Evolutionary conservation across 139 green algal species (phyloP).

Genomic region (Chlorella vulgaris): DNA sequence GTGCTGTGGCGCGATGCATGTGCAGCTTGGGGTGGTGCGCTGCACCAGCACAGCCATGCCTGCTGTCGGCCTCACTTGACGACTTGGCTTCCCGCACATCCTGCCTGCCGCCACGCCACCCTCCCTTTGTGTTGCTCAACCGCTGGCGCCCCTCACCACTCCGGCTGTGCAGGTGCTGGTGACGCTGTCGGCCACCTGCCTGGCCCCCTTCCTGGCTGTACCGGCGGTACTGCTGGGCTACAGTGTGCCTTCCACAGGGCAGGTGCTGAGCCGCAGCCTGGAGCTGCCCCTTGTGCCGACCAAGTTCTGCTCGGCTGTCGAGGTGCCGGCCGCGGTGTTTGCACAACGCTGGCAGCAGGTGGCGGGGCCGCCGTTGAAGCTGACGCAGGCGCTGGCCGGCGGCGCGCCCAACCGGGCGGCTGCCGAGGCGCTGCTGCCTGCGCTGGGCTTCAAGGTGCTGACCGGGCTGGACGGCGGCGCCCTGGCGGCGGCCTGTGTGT

Average conservation of each 20-base stretch:
- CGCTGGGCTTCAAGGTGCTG: slow-evolving; percentile 44
- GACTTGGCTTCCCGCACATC: no score
- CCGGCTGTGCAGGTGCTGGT: slow-evolving; percentile 52
- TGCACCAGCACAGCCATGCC: no score
- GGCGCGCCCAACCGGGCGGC: neutral
- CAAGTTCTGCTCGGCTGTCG: slow-evolving; percentile 74
- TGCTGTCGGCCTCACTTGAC: no score
- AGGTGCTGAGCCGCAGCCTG: slow-evolving; percentile 53
- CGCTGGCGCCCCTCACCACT: neutral
- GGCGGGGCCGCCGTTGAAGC: slow-evolving; percentile 60
- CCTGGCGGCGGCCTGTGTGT: slow-evolving; percentile 44
- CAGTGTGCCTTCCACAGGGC: slow-evolving; percentile 29
- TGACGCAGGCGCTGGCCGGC: slow-evolving; percentile 51
- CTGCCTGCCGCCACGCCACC: no score
- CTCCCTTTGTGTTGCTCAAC: neutral
- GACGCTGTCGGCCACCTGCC: slow-evolving; percentile 55
- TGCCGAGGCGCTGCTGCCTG: slow-evolving; percentile 38
- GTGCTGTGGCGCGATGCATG: no score
- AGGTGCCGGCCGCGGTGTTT: slow-evolving; percentile 72
- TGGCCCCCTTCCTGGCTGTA: slow-evolving; percentile 46
- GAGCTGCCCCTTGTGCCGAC: slow-evolving; percentile 64
- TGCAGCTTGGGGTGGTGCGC: no score
- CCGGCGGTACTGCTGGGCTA: slow-evolving; percentile 69
- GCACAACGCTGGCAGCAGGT: slow-evolving; percentile 77
- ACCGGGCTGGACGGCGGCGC: slow-evolving; percentile 5